Conservation (phyloP, 768 basidiomycete genomes). For the Podaxis carcinomalis region DNA sequence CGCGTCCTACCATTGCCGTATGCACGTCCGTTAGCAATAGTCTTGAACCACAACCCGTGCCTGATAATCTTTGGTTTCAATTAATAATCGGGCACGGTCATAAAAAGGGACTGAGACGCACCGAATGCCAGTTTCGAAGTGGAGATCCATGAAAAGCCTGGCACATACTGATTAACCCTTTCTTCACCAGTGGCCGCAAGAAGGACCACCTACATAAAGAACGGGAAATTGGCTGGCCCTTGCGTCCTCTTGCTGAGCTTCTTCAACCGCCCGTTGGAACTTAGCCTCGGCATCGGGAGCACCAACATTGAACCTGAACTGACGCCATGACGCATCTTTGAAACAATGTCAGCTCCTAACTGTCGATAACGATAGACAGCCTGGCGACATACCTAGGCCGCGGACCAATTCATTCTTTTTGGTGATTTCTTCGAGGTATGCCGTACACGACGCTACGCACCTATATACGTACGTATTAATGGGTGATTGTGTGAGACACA, state of each 20-base stretch:
- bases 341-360: background rate
- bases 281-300: conserved; percentile 70
- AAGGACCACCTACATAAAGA: conserved; percentile 32
- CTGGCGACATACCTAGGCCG: conserved; percentile 42
- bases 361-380: background rate
- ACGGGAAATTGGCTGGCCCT: conserved; percentile 45
- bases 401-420: conserved; percentile 49
- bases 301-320: conserved; percentile 70
- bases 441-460: conserved; percentile 71
- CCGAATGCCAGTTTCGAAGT: conserved; percentile 67
- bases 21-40: conserved; percentile 51
- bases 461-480: conserved; percentile 23
- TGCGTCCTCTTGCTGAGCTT: conserved; percentile 29
- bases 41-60: conserved; percentile 65
- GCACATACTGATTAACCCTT: background rate
- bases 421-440: conserved; percentile 61
- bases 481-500: background rate
- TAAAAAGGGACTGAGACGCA: conserved; percentile 23
- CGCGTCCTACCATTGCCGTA: conserved; percentile 51
- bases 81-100: background rate
- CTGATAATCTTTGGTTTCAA: conserved; percentile 50
- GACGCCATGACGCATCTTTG: conserved; percentile 46
- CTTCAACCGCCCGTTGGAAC: conserved; percentile 41
- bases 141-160: conserved; percentile 71
- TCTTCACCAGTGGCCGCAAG: background rate